Percentiles rank a stretch among this genome's conserved stretches.
Conservation (phyloP, 192 early-diverging fungal species). For the Helicostylum pulchrum region DNA sequence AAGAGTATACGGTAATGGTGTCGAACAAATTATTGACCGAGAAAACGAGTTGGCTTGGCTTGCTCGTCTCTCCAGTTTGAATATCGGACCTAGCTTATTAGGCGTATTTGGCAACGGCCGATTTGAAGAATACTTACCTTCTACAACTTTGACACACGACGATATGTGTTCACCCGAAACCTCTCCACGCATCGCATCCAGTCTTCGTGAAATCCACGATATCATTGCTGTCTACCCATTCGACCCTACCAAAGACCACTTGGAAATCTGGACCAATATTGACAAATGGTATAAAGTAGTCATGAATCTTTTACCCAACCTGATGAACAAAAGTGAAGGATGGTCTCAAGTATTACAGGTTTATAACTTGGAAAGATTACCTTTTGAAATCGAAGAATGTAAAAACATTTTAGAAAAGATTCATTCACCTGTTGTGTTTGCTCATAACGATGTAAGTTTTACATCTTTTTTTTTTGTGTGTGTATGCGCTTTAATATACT, state of each 20-base stretch:
- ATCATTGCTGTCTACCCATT: conserved; percentile 58
- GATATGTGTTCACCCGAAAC: conserved; percentile 65
- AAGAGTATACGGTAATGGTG: conserved; percentile 81
- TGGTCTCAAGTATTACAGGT: conserved; percentile 10
- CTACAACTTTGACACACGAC: conserved; percentile 61
- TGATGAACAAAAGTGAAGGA: conserved; percentile 8
- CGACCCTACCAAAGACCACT: conserved; percentile 33
- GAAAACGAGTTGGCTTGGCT: conserved; percentile 80
- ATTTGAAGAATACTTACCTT: conserved; percentile 78
- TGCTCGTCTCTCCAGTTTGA: conserved; percentile 59
- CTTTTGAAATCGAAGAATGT: conserved; percentile 46
- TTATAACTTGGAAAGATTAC: conserved; percentile 46
- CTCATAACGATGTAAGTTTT: conserved; percentile 79
- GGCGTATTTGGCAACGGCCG: conserved; percentile 81
- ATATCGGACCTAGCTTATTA: conserved; percentile 71
- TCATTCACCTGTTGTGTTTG: conserved; percentile 71
- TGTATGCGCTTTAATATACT: background rate
- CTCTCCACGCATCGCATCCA: conserved; percentile 66
- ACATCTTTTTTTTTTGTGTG: background rate
- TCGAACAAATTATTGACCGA: conserved; percentile 71
- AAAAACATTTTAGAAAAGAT: conserved; percentile 36
- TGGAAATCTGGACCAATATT: conserved; percentile 65
- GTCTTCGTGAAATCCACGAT: conserved; percentile 68
- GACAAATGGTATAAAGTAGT: conserved; percentile 58
- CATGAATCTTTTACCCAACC: background rate